Percentiles rank a stretch among this genome's conserved stretches.
Conservation (phyloP, 768 basidiomycete genomes). For the Agaricus blazei region DNA sequence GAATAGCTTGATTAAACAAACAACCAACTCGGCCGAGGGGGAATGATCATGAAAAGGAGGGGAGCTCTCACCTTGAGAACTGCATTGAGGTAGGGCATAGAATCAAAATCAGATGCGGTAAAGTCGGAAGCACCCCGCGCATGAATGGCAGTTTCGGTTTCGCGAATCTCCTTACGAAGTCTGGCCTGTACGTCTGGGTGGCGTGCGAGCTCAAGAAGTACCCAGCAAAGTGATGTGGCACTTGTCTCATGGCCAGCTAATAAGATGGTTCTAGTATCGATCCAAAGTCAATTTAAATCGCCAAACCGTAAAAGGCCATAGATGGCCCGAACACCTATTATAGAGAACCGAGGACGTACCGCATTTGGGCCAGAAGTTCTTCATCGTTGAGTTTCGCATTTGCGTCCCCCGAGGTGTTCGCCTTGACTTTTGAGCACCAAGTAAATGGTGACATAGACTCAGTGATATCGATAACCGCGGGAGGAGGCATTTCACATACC, state of each 20-base stretch:
- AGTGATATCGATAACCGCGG: background rate
- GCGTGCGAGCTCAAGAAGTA: conserved; percentile 55
- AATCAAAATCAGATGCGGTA: conserved; percentile 39
- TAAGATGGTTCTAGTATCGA: conserved; percentile 38
- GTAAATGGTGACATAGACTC: background rate
- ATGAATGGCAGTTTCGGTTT: conserved; percentile 29
- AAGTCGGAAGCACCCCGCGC: conserved; percentile 33
- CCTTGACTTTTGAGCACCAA: conserved; percentile 34
- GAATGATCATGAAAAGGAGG: conserved; percentile 7
- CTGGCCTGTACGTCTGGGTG: conserved; percentile 52
- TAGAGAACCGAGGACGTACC: conserved; percentile 36
- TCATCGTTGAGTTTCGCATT: conserved; percentile 39
- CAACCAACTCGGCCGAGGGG: background rate
- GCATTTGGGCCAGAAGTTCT: conserved; percentile 46
- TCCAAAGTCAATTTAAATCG: conserved; percentile 28
- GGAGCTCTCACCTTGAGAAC: conserved; percentile 35
- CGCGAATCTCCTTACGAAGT: conserved; percentile 56
- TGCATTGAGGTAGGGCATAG: conserved; percentile 42
- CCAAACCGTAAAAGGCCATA: conserved; percentile 21
- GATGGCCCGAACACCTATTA: background rate
- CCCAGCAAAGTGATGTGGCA: conserved; percentile 54
- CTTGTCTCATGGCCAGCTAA: conserved; percentile 60
- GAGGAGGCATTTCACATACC: conserved; percentile 26
- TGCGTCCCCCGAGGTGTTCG: conserved; percentile 45
- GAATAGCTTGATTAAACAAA: background rate